Evolutionary conservation across 2,329 filamentous ascomycete genomes (phyloP), one percentile per base, ranked within the genome.

Genomic region (Nigrospora osmanthi): DNA sequence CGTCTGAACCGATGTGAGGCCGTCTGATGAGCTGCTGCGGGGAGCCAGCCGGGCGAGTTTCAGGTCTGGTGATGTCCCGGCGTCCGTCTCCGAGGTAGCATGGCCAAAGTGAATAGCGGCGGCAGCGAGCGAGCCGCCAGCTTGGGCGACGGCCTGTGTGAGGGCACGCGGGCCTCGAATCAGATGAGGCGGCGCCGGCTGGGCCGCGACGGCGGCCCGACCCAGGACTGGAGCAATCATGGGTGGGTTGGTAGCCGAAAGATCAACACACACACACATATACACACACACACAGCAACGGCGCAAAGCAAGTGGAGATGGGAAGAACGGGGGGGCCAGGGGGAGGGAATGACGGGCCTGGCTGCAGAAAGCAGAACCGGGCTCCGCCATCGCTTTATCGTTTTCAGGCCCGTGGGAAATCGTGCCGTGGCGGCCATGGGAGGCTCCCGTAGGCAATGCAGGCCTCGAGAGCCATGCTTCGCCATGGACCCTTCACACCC

Each of bases 111-210:
- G 60, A 13, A 62, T 54, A 15, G 59, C 16, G 7, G 58, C 53
- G 3, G 58, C 61, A 17, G 48, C 53, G 5, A 54, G 58, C 16
- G 50, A 50, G 43, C 54, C 56, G 28, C 50, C 48, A 38, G 16
- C 33, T 10, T 56, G 52, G 6, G 54, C 58, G 40, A 61, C 52
- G 6, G 54, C 58, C 46, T 62, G 59, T 3, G 58, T 60, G 35
- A 60, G 40, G n/a, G 48, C 54, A 58, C 45, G 43, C 59, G 58
- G 36, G 32, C 32, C 16, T 35, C 35, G 33, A 42, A 14, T 6
- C 19, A 54, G 57, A 43, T 40, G 23, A 11, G 30, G 34, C 13
- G 38, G 15, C 12, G 32, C 17, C n/a, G 43, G 43, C 43, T 46
- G 47, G 43, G 47, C 47, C 40, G 43, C 38, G 14, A 45, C 19